phyloP scores from a whole-genome alignment of 2,329 filamentous ascomycete genomes.

The Ilyonectria robusta region DNA sequence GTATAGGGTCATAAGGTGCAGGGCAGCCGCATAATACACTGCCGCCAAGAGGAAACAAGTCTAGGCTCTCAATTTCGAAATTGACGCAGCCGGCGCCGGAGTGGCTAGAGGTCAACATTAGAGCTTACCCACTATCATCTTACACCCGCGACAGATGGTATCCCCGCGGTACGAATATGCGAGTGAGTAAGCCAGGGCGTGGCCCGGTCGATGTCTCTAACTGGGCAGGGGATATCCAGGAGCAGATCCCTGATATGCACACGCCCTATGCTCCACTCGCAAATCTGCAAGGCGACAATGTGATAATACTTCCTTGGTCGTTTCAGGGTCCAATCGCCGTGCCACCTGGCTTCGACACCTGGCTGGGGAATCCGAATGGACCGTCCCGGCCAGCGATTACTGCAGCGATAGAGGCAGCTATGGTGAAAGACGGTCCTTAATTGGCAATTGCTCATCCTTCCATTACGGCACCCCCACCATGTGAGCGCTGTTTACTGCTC shows the following conservation, averaged over 20 bases:
- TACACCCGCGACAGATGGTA: not conserved
- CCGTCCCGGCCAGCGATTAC: not conserved
- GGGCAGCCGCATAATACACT: not conserved
- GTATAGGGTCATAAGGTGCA: constrained; percentile 11
- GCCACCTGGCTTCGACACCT: constrained; percentile 2
- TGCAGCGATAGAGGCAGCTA: constrained; percentile 1
- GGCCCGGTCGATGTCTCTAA: not conserved
- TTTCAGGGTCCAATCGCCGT: constrained; percentile 7
- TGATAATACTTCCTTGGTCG: not conserved
- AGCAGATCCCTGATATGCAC: no score
- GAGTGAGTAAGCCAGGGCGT: not conserved
- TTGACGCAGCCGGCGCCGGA: constrained; percentile 17
- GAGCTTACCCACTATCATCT: constrained; percentile 1
- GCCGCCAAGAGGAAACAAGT: not conserved
- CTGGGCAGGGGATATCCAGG: not conserved
- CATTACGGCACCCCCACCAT: constrained; percentile 18
- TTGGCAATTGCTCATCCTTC: constrained; percentile 12
- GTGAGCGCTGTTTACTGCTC: constrained; percentile 12
- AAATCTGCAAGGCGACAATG: not conserved
- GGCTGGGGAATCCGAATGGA: constrained; percentile 9
- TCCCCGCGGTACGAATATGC: constrained; percentile 1
- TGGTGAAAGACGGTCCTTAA: not conserved
- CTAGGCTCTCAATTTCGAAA: constrained; percentile 13
- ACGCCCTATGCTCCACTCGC: no score
- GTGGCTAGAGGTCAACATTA: not conserved